Base-by-base conservation (phyloP, 768 basidiomycete species). In the Suillus subluteus region DNA sequence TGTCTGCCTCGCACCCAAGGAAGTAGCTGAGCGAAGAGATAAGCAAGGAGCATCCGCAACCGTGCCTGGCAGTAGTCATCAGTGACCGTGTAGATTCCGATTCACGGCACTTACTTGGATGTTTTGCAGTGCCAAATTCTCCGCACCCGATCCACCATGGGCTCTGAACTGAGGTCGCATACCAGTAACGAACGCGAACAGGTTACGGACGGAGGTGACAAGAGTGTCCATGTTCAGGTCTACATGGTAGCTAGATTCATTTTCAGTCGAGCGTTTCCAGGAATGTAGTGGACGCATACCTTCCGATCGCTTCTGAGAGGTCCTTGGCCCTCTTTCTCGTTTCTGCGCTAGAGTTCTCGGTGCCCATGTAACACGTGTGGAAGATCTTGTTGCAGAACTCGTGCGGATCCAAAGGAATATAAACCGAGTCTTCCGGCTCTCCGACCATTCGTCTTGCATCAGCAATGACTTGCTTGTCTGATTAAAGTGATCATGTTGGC, bases 361-460 rank as follows among this genome's bases (percentile, higher is more conserved):
- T 99, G 6, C 97, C 97, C 98, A 99, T 99, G 79, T 97, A 99
- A 78, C 95, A 98, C 0, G 96, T 97, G 77, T 99, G 96, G 82
- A 99, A 97, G 63, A 99, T 90, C 32, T 95, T 84, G 63, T 82
- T 83, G 35, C 88, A 88, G 71, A 98, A 95, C 74, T 99, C 98
- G 56, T 84, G 87, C 0, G 96, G 88, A 76, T 99, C 96, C 0
- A 87, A 84, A 1, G 98, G 97, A 35, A 95, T 72, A 74, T 98
- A 99, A 2, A 79, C 79, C 2, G 96, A 97, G 66, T 86, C 88
- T 63, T 89, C 89, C 0, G 90, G 83, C 74, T 97, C 94, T 5
- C 96, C 95, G 0, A 84, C 87, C 65, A 99, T 96, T 54, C 96
- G 87, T 37, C 96, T 83, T 0, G 96, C 97, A 75, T 99, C 98